A percentile compares a stretch with the other conserved stretches of the same genome.
Conservation (phyloP, 2,329 filamentous ascomycete species). For the Trichoderma sp. region DNA sequence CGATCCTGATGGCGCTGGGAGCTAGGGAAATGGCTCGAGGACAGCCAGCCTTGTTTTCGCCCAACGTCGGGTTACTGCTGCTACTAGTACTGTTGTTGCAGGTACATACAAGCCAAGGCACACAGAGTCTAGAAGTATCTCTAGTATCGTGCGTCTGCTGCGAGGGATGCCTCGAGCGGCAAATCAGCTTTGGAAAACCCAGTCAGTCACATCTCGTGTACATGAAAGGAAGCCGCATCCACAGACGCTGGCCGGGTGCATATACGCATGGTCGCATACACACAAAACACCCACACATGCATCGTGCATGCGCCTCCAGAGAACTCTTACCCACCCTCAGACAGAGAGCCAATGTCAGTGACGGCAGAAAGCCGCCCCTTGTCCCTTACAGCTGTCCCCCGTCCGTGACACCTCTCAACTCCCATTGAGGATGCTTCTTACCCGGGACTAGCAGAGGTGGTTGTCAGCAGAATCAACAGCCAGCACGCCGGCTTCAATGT, state of each 20-base stretch:
- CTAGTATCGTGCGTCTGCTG: neutral
- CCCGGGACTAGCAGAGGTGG: slow-evolving; percentile 14
- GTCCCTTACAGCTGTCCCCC: slow-evolving; percentile 20
- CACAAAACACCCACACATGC: slow-evolving; percentile 22
- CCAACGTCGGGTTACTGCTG: neutral
- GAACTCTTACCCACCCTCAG: slow-evolving; percentile 8
- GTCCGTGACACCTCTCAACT: slow-evolving; percentile 6
- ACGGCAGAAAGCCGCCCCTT: slow-evolving; percentile 1
- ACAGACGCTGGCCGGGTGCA: slow-evolving; percentile 4
- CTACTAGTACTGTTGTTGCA: neutral
- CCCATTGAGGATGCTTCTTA: slow-evolving; percentile 3
- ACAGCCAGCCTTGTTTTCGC: too few species aligned
- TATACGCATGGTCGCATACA: slow-evolving; percentile 24
- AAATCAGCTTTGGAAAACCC: neutral
- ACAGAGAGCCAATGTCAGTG: slow-evolving; percentile 6
- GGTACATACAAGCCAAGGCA: neutral
- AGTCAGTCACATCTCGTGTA: slow-evolving; percentile 17
- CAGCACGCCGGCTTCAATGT: neutral
- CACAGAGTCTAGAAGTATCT: neutral
- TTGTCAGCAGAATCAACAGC: slow-evolving; percentile 3
- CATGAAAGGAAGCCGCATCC: neutral
- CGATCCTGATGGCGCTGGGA: slow-evolving; percentile 21
- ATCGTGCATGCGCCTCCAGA: slow-evolving; percentile 22
- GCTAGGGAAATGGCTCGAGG: neutral
- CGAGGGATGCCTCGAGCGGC: neutral